Evolutionary conservation across 83 land plant species (phyloP).

Genomic region (Isoetes engelmannii): DNA sequence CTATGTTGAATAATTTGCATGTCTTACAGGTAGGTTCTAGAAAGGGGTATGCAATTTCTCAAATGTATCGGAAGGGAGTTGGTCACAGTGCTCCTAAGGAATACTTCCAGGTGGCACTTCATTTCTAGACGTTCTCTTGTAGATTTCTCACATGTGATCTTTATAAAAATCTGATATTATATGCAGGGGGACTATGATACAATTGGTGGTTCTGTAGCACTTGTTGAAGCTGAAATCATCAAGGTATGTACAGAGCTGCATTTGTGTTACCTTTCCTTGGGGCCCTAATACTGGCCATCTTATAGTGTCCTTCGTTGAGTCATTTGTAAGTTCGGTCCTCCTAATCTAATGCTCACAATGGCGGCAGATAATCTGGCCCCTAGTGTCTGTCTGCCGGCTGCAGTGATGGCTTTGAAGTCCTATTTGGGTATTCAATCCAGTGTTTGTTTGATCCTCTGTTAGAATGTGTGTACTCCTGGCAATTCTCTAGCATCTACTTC

Average conservation of each 20-base stretch:
- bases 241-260: slow-evolving; percentile 43
- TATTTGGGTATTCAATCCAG: no score
- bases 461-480: no score
- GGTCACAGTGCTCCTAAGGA: slow-evolving; percentile 79
- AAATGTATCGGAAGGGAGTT: slow-evolving; percentile 71
- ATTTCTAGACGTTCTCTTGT: slow-evolving; percentile 44
- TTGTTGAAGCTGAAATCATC: slow-evolving; percentile 80
- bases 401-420: no score
- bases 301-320: no score
- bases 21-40: slow-evolving; percentile 49
- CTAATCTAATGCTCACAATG: no score
- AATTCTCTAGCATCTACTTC: no score
- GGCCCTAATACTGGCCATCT: no score
- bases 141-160: slow-evolving; percentile 57
- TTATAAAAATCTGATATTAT: neutral
- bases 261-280: no score
- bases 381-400: no score
- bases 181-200: slow-evolving; percentile 92
- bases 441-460: no score
- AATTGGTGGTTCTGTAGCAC: slow-evolving; percentile 63
- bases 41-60: slow-evolving; percentile 68
- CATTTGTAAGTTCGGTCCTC: no score
- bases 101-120: slow-evolving; percentile 54
- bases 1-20: neutral
- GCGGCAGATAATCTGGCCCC: no score